Evolutionary conservation across 352 stramenopile genomes (phyloP).

Genomic region (Phytophthora constricta): DNA sequence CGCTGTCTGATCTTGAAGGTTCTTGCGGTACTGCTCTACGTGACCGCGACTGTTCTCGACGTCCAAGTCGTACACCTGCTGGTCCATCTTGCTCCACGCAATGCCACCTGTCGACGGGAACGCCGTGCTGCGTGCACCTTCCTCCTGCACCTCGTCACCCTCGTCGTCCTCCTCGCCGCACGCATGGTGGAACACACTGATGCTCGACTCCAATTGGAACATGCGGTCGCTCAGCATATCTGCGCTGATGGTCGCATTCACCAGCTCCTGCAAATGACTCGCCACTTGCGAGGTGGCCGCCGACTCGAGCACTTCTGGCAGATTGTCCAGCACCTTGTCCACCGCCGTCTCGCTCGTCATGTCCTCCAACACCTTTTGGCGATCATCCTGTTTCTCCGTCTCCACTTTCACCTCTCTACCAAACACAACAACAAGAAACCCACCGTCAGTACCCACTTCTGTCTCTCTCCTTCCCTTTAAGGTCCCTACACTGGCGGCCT

Average conservation of each 20-base stretch:
- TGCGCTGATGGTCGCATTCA: slow-evolving; percentile 82
- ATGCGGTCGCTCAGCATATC: slow-evolving; percentile 89
- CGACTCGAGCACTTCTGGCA: slow-evolving; percentile 72
- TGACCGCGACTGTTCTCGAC: slow-evolving; percentile 72
- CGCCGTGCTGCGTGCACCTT: slow-evolving; percentile 26
- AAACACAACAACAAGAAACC: slow-evolving; percentile 9
- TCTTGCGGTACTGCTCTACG: slow-evolving; percentile 80
- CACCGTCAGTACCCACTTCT: slow-evolving; percentile 8
- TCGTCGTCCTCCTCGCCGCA: slow-evolving; percentile 48
- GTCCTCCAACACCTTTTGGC: slow-evolving; percentile 35
- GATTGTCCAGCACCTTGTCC: slow-evolving; percentile 65
- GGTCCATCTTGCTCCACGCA: slow-evolving; percentile 76
- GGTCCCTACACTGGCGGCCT: slow-evolving; percentile 62
- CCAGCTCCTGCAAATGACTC: slow-evolving; percentile 70
- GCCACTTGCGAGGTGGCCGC: slow-evolving; percentile 47
- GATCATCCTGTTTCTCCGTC: slow-evolving; percentile 37
- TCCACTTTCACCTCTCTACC: slow-evolving; percentile 41
- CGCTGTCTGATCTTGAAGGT: slow-evolving; percentile 67
- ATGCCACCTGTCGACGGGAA: slow-evolving; percentile 54
- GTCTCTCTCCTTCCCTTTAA: background rate
- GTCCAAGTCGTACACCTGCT: slow-evolving; percentile 83
- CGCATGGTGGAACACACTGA: slow-evolving; percentile 77
- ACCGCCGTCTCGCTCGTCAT: slow-evolving; percentile 50
- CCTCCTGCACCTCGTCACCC: slow-evolving; percentile 20
- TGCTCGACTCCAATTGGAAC: slow-evolving; percentile 87